These are phyloP conservation scores for Thozetella sp. DNA, from an alignment of 495 filamentous ascomycete species.

Conservation along the genomic window DNA sequence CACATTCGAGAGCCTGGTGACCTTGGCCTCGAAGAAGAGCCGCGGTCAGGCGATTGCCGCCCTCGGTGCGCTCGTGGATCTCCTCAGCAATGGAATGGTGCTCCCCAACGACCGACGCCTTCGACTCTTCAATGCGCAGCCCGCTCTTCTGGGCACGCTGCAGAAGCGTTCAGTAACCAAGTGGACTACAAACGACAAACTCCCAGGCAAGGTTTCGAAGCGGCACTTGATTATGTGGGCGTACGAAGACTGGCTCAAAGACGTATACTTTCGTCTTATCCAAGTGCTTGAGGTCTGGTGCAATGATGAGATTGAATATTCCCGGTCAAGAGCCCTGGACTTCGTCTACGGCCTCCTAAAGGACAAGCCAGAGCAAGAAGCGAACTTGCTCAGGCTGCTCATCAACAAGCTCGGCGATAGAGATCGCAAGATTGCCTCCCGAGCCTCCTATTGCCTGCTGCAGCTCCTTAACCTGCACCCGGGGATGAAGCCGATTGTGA, in stretches of 20 bases:
- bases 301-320: slow-evolving; percentile 90
- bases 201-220: slow-evolving; percentile 72
- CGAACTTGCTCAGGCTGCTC: slow-evolving; percentile 85
- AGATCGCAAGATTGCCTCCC: slow-evolving; percentile 90
- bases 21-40: slow-evolving; percentile 83
- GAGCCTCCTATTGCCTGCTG: slow-evolving; percentile 87
- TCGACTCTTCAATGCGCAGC: slow-evolving; percentile 76
- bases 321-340: slow-evolving; percentile 79
- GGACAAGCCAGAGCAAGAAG: slow-evolving; percentile 96
- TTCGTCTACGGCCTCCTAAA: slow-evolving; percentile 88
- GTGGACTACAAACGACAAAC: slow-evolving; percentile 66
- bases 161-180: slow-evolving; percentile 50
- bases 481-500: slow-evolving; percentile 86
- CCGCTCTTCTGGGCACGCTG: slow-evolving; percentile 70
- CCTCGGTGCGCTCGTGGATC: slow-evolving; percentile 87
- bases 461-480: slow-evolving; percentile 88
- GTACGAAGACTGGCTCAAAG: slow-evolving; percentile 93
- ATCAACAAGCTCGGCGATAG: slow-evolving; percentile 96
- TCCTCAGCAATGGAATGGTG: slow-evolving; percentile 84
- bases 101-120: slow-evolving; percentile 83
- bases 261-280: slow-evolving; percentile 85
- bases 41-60: slow-evolving; percentile 93
- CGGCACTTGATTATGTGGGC: slow-evolving; percentile 85
- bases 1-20: slow-evolving; percentile 79
- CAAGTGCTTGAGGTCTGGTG: slow-evolving; percentile 90